Evolutionary conservation across 1,284 basidiomycete species (phyloP), one percentile per base, ranked within the genome.

Genomic region (Puccinia hordei): DNA sequence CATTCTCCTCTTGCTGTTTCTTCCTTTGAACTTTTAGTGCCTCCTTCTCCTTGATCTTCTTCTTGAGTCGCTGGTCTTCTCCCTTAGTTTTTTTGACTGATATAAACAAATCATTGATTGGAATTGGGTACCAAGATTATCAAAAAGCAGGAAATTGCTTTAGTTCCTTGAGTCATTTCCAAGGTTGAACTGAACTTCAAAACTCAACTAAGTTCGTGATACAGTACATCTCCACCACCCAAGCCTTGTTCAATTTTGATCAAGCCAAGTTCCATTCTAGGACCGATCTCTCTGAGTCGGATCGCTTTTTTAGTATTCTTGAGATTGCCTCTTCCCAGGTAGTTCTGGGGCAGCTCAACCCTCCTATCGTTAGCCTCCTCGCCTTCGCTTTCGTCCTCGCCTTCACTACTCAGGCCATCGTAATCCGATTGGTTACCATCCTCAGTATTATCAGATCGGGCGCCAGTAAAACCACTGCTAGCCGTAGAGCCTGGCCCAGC

Each of bases 241-340:
- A 93, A 88, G n/a, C 95, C 95, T 86, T 98, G 95, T 24, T 91
- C 90, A 82, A 99, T 93, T 88, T 99, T 99, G 85, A 98, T 90
- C 82, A 99, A 88, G 83, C 90, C 89, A 83, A 98, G 87, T 86
- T 99, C 97, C 90, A 99, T 91, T 83, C 97, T 88, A 38, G 97
- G 97, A 0, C 97, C 97, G 73, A 98, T 91, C 87, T 99, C 97
- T 79, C 95, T 92, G 80, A 99, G 87, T 81, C 91, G 89, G 0
- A 99, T 93, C 2, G 97, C 96, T 82, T 94, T 90, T 86, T 93
- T 91, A 85, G 92, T 90, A 1, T 94, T 95, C 85, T 92, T 93
- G 84, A 91, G 91, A 86, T 98, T 98, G 82, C 95, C 96, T 84
- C 95, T 88, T 24, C 97, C 97, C 35, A 98, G 91, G 85, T 98